phyloP scores from a whole-genome alignment of 805 yeast species.

The Alloascoidea hylecoeti region DNA sequence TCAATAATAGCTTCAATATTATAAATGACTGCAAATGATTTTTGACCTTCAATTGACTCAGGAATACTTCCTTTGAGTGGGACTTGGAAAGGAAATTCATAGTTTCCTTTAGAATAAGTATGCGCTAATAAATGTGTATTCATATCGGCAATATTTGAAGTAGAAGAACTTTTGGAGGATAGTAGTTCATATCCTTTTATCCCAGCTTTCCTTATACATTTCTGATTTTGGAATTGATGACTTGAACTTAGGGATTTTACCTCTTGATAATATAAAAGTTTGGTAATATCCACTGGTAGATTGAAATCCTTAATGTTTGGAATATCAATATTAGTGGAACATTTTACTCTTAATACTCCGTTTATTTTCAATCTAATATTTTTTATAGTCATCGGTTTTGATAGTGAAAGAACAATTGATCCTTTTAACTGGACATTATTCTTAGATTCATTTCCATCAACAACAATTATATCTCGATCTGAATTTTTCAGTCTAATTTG shows the following conservation, averaged over 20 bases:
- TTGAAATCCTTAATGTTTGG: constrained; percentile 10
- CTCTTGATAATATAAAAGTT: constrained; percentile 54
- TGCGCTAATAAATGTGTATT: too few relatives aligned
- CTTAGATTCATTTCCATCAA: constrained; percentile 73
- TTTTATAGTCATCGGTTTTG: constrained; percentile 62
- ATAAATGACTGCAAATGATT: constrained; percentile 62
- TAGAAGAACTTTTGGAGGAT: background rate
- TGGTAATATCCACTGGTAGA: constrained; percentile 31
- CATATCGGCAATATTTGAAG: background rate
- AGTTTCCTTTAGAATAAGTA: constrained; percentile 61
- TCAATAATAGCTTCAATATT: constrained; percentile 70
- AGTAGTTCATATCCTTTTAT: too few relatives aligned
- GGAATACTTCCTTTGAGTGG: constrained; percentile 73
- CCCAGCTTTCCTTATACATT: too few relatives aligned
- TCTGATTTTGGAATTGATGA: background rate
- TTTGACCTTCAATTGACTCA: constrained; percentile 84
- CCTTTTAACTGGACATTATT: constrained; percentile 68
- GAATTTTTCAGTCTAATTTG: constrained; percentile 47
- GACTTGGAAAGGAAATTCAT: constrained; percentile 81
- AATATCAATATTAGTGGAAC: constrained; percentile 40
- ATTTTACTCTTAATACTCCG: constrained; percentile 52
- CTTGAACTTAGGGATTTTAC: constrained; percentile 58
- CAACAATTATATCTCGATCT: constrained; percentile 66
- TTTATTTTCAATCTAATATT: constrained; percentile 48
- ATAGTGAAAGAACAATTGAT: constrained; percentile 56